These are phyloP conservation scores for Cordyceps javanica DNA, from an alignment of 2,329 filamentous ascomycete genomes.

Conservation along the genomic window DNA sequence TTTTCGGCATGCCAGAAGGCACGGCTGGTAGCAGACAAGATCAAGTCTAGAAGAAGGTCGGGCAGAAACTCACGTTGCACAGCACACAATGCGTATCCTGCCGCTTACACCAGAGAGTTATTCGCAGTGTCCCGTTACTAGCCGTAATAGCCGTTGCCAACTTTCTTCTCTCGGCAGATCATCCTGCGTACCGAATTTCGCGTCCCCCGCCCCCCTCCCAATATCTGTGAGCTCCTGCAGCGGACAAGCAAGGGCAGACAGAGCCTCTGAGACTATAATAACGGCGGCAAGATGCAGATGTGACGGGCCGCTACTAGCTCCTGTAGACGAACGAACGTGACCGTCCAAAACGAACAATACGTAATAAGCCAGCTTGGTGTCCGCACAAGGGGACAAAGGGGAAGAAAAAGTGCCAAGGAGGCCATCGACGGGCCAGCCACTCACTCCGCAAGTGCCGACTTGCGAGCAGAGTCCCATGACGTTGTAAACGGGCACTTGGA, in stretches of 20 bases:
- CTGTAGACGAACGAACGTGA: neutral
- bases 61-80: conserved; percentile 10
- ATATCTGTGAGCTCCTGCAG: too few species aligned
- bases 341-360: neutral
- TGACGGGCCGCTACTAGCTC: neutral
- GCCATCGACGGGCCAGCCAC: too few species aligned
- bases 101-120: neutral
- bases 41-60: neutral
- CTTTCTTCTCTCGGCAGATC: neutral
- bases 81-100: neutral
- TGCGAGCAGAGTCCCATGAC: too few species aligned
- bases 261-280: neutral
- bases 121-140: neutral
- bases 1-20: neutral
- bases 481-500: too few species aligned
- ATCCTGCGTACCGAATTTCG: neutral
- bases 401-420: too few species aligned
- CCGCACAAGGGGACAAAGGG: neutral
- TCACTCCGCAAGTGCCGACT: too few species aligned
- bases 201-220: too few species aligned
- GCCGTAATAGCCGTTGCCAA: neutral
- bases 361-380: neutral
- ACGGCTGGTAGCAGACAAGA: neutral
- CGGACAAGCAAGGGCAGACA: too few species aligned
- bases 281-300: neutral